phyloP scores from a whole-genome alignment of 1,284 basidiomycete species.

The Fomes fomentarius region DNA sequence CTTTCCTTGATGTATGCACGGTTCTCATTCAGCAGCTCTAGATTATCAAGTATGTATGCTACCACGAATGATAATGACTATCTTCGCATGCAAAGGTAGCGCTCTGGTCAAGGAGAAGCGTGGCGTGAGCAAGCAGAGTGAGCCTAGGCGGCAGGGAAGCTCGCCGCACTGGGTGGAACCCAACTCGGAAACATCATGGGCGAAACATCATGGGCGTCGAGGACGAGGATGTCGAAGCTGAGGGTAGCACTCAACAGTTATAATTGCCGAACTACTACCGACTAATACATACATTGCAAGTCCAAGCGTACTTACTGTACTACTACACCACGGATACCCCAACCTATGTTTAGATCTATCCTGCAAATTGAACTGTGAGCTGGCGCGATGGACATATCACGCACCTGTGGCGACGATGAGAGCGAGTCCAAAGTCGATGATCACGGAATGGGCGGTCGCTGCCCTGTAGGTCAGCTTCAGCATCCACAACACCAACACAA shows the following conservation, averaged over 20 bases:
- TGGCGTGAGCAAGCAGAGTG: slow-evolving; percentile 94
- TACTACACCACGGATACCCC: slow-evolving; percentile 6
- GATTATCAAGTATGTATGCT: slow-evolving; percentile 95
- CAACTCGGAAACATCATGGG: slow-evolving; percentile 94
- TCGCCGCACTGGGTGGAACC: slow-evolving; percentile 92
- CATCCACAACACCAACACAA: too few relatives aligned
- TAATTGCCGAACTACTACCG: slow-evolving; percentile 16
- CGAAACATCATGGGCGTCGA: slow-evolving; percentile 99
- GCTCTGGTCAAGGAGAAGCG: slow-evolving; percentile 91
- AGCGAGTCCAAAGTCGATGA: slow-evolving; percentile 98
- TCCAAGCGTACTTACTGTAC: slow-evolving; percentile 65
- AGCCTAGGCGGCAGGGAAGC: slow-evolving; percentile 93
- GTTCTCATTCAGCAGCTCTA: slow-evolving; percentile 97
- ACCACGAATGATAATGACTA: slow-evolving; percentile 94
- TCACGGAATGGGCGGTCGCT: too few relatives aligned
- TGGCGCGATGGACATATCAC: slow-evolving; percentile 44
- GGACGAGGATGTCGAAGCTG: slow-evolving; percentile 89
- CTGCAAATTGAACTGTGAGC: slow-evolving; percentile 57
- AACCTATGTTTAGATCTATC: slow-evolving; percentile 20
- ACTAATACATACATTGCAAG: slow-evolving; percentile 59
- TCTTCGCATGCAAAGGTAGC: slow-evolving; percentile 96
- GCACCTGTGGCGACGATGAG: slow-evolving; percentile 69
- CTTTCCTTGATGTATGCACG: slow-evolving; percentile 95
- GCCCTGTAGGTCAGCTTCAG: too few relatives aligned
- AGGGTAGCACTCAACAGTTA: slow-evolving; percentile 62